phyloP scores from a whole-genome alignment of 495 filamentous ascomycete species.

The Durotheca rogersii region DNA sequence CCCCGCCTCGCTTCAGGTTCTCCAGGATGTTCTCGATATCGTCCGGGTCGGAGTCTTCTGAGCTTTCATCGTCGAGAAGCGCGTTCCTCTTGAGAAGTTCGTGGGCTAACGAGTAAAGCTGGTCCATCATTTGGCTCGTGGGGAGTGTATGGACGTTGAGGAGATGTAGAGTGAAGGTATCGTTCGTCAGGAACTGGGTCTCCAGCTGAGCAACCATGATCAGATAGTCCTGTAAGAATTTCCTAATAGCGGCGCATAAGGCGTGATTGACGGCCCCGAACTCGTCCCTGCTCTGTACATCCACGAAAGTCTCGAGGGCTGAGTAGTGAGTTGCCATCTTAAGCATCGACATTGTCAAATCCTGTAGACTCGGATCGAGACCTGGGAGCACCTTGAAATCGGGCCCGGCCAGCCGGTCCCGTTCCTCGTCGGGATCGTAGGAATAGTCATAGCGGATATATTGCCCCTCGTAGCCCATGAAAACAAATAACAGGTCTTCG shows the following conservation, averaged over 20 bases:
- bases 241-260: constrained; percentile 87
- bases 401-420: constrained; percentile 80
- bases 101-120: constrained; percentile 81
- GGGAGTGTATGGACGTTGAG: constrained; percentile 88
- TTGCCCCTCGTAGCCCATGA: constrained; percentile 98
- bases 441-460: constrained; percentile 83
- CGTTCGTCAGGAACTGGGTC: constrained; percentile 82
- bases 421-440: constrained; percentile 81
- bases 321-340: constrained; percentile 95
- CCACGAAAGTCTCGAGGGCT: constrained; percentile 88
- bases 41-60: constrained; percentile 79
- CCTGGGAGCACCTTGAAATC: constrained; percentile 76
- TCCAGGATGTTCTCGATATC: constrained; percentile 72
- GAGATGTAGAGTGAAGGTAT: constrained; percentile 85
- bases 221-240: constrained; percentile 87
- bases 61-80: constrained; percentile 79
- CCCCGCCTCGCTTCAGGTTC: constrained; percentile 83
- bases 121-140: constrained; percentile 83
- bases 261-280: constrained; percentile 97
- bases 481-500: constrained; percentile 89
- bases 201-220: constrained; percentile 91
- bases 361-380: constrained; percentile 85
- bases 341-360: constrained; percentile 82
- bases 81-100: constrained; percentile 86
- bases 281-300: constrained; percentile 88